Evolutionary conservation across 768 basidiomycete species (phyloP), one percentile per base, ranked within the genome.

Genomic region (Tylopilus subfusipes): DNA sequence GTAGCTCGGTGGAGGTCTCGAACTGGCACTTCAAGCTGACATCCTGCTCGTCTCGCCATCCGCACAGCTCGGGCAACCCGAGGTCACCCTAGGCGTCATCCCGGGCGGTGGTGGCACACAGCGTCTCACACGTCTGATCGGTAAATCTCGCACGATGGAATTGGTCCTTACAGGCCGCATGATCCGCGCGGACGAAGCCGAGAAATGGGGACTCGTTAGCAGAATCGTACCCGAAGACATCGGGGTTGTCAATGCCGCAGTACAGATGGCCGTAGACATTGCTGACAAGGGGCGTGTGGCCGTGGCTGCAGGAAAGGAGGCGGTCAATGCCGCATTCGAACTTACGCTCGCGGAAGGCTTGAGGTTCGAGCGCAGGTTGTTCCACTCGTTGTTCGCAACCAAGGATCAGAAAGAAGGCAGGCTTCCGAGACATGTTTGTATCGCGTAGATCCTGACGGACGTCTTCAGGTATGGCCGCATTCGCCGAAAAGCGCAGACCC

Each of bases 91-190:
- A 29, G 96, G 94, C 50, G 86, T 92, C 56, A 97, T 98, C 66
- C 94, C 95, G 16, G 95, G 95, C 4, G 93, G 88, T 10, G 96
- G 95, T 29, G 95, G 95, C 5, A 92, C 93, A 2, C 95, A 98
- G 66, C 88, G 95, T 40, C 83, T 98, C 50, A 83, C 90, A 14
- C 83, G 78, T 57, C 79, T 87, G 11, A 81, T 98, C 59, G 96
- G 96, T 42, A 98, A 97, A 73, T 91, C 92, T 10, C 83, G 90
- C 58, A 81, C 94, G 16, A 98, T 98, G 96, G 96, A 98, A 68
- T 75, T 98, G 71, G 82, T 91, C 42, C 78, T 98, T 44, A 97
- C 95, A 0, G 95, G 96, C 4, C 83, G 90, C 31, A 86, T 75
- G 57, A 80, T 97, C 64, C 73, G 78, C 48, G 96, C 95, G 1